Base-by-base conservation (phyloP, 441 rosid genomes). In the Aquilaria agallochum region DNA sequence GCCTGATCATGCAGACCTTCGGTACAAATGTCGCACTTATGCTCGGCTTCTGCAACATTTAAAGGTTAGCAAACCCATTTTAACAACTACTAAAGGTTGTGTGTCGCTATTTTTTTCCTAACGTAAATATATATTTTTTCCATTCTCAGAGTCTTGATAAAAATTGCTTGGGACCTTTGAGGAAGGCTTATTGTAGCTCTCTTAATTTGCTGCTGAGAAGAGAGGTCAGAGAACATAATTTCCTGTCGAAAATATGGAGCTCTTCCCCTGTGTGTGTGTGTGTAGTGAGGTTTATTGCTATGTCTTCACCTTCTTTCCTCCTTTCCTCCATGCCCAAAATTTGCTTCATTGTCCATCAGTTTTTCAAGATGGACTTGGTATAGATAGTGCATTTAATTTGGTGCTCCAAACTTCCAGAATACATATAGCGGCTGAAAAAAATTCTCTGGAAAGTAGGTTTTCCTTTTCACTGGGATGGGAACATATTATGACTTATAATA, bases 1-100 rank as follows among this genome's bases (percentile, higher is more conserved):
- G 80, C 99, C 98, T 70, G 99, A 95, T 80, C 99, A 95, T 81
- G 97, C 98, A 59, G 99, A 95, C 69, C 82, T 95, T 80, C 83
- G 98, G 70, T 95, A 95, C 78, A 95, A 92, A 76, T 95, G 99
- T 81, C 80, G 99, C 81, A 92, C 97, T 66, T 95, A 95, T 84
- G 99, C 99, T 70, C 98, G 99, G 50, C 94, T 95, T 65, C 80
- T 95, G 68, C 99, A 95, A 79, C 99, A 90, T 79, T 69, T 95
- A 65, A 95, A 95, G 98, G 99, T 92, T 56, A 55, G 64, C 64
- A 54, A 15, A 68, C 42, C 54, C 58, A 60, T 52, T 73, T 47
- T 42, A 34, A 48, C 49, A 45, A 59, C 42, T 50, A 49, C 53
- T 58, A 48, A 50, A 58, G 58, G 27, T 56, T 57, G 13, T 64